Conservation (phyloP, 2,329 filamentous ascomycete species). For the Aspergillus transmontanensis region DNA sequence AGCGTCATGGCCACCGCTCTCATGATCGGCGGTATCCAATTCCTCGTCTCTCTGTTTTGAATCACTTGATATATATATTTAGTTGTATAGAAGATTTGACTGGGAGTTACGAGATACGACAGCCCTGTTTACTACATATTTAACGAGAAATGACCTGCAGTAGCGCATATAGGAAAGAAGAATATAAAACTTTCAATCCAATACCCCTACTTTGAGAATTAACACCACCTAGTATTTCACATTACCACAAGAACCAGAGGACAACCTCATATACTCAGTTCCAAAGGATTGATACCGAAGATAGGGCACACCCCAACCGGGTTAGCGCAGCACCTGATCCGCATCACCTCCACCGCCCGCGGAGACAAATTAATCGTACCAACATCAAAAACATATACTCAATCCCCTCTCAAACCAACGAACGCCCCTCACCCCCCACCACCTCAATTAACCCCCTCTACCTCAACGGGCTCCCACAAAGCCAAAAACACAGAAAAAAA, state of each 20-base stretch:
- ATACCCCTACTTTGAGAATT: background rate
- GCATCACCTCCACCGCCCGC: constrained; percentile 2
- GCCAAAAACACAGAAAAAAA: constrained; percentile 21
- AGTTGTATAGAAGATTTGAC: constrained; percentile 2
- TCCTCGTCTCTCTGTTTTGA: constrained; percentile 28
- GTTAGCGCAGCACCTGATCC: constrained; percentile 9
- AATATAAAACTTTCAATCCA: background rate
- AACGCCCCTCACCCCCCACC: background rate
- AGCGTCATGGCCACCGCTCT: constrained; percentile 25
- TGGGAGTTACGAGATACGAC: background rate
- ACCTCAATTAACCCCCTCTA: background rate
- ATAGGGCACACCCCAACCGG: constrained; percentile 3
- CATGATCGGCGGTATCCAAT: constrained; percentile 26
- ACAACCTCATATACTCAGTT: too few relatives aligned
- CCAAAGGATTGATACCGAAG: too few relatives aligned
- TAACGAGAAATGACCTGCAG: background rate
- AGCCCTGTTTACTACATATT: background rate
- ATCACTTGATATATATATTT: constrained; percentile 17
- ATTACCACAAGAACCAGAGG: too few relatives aligned
- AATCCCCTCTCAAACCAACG: background rate
- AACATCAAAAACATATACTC: background rate
- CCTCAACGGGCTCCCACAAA: background rate
- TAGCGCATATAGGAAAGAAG: background rate
- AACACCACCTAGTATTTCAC: too few relatives aligned
- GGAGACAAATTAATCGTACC: background rate